Base-by-base conservation (phyloP, 2,329 filamentous ascomycete species). In the Didymella pinodella region DNA sequence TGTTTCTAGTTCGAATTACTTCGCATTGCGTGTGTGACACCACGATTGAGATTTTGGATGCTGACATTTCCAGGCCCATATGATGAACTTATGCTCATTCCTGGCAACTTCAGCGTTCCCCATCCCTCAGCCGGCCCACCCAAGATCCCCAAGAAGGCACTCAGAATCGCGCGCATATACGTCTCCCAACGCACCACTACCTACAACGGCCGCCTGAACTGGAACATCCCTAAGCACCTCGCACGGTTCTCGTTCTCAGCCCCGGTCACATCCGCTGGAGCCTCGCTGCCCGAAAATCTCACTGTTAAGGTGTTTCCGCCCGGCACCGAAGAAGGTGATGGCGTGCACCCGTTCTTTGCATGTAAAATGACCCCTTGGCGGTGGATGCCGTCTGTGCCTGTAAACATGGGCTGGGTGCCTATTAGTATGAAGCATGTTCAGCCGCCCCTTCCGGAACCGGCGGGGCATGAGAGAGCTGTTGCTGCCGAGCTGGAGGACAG, bases 181-280 rank as follows among this genome's bases (percentile, higher is more conserved):
- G 71, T 75, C 45, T 74, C 71, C 28, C 72, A 75, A 40, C 66
- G 68, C 54, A 71, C 67, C 10, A 76, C 73, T 11, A 57, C 59
- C 14, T 74, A 75, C 62, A 75, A 75, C 49, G 71, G 73, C 34
- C 70, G 73, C 32, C 43, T 71, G 3, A 75, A 75, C 48, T 75
- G 72, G 71, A 74, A 76, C 60, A 75, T 76, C 26, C 70, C 73
- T 11, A 75, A 76, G 54, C 71, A 74, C 57, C 68, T 75, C 18
- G 72, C 72, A 0, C 72, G 74, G 25, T 75, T 75, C 60, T 54
- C 61, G 14, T 76, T 74, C 61, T 74, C 70, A 14, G 63, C 70
- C 0, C 70, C 70, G 0, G 54, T 62, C 3, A 71, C 69, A 1
- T 34, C 60, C 0, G 49, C 55, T 7, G 66, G 66, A 11, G 43